Conservation (phyloP, 495 filamentous ascomycete genomes). For the Hyaloscypha hepaticicola region DNA sequence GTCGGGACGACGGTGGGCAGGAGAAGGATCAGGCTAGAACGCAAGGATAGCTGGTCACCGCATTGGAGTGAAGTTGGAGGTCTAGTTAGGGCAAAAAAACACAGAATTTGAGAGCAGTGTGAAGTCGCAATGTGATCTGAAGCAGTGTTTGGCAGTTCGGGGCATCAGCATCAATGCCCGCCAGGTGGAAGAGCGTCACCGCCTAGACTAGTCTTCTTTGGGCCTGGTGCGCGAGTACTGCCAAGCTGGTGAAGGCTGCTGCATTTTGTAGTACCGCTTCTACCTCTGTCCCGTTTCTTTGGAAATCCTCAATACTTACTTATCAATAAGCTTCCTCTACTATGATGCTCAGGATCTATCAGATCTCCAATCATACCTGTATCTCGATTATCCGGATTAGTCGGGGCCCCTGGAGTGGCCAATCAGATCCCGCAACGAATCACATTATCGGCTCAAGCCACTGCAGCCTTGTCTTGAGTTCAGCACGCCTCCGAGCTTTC, state of each 20-base stretch:
- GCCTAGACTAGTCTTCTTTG: neutral
- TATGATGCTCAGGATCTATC: neutral
- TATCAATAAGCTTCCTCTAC: neutral
- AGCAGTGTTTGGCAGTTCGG: neutral
- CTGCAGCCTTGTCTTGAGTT: slow-evolving; percentile 12
- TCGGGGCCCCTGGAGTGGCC: neutral
- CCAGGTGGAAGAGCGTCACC: neutral
- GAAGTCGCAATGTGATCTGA: neutral
- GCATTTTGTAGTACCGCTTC: neutral
- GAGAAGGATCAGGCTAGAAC: slow-evolving; percentile 5
- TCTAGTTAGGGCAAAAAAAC: neutral
- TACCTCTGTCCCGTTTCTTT: neutral
- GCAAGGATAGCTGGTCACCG: slow-evolving; percentile 17
- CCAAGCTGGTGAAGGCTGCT: neutral
- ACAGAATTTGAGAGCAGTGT: neutral
- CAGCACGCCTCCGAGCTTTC: neutral
- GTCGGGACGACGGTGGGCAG: slow-evolving; percentile 8
- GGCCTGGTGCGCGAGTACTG: slow-evolving; percentile 1
- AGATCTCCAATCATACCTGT: neutral
- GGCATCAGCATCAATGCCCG: neutral
- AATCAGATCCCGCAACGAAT: neutral
- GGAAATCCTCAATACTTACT: neutral
- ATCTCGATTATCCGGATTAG: neutral
- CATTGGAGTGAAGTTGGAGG: slow-evolving; percentile 19
- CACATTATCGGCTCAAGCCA: slow-evolving; percentile 4